Conservation (phyloP, 768 basidiomycete genomes). For the Fibroporia radiculosa region DNA sequence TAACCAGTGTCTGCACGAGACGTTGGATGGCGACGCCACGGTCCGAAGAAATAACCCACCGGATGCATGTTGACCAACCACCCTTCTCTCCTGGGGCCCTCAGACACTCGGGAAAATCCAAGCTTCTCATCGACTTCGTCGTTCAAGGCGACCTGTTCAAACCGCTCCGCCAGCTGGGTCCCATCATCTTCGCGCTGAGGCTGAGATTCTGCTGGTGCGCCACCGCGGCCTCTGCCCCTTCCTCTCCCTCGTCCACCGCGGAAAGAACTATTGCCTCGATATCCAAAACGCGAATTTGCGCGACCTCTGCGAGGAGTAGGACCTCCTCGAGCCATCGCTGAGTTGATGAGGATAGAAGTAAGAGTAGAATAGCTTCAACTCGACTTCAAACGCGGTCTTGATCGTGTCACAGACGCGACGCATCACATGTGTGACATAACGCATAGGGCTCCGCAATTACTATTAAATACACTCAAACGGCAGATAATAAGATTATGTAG, state of each 20-base stretch:
- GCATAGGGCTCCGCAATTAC: neutral
- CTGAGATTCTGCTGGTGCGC: slow-evolving; percentile 34
- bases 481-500: neutral
- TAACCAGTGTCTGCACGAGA: slow-evolving; percentile 62
- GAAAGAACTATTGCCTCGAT: neutral
- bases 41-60: slow-evolving; percentile 37
- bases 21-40: neutral
- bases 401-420: neutral
- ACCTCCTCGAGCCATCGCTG: neutral
- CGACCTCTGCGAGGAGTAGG: neutral
- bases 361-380: neutral
- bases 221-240: slow-evolving; percentile 39
- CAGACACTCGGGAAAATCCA: slow-evolving; percentile 76
- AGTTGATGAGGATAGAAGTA: neutral
- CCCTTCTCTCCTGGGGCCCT: slow-evolving; percentile 72
- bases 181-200: slow-evolving; percentile 85
- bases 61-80: slow-evolving; percentile 99
- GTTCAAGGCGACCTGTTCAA: slow-evolving; percentile 64
- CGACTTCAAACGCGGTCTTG: too few species aligned
- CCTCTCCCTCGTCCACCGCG: slow-evolving; percentile 42
- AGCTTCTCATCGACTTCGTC: slow-evolving; percentile 94
- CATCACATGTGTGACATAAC: neutral
- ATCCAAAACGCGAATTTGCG: neutral
- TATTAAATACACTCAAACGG: neutral
- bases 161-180: slow-evolving; percentile 75